Evolutionary conservation across 345 rosid genomes (phyloP).

Genomic region (Pseudoturritis turrita): DNA sequence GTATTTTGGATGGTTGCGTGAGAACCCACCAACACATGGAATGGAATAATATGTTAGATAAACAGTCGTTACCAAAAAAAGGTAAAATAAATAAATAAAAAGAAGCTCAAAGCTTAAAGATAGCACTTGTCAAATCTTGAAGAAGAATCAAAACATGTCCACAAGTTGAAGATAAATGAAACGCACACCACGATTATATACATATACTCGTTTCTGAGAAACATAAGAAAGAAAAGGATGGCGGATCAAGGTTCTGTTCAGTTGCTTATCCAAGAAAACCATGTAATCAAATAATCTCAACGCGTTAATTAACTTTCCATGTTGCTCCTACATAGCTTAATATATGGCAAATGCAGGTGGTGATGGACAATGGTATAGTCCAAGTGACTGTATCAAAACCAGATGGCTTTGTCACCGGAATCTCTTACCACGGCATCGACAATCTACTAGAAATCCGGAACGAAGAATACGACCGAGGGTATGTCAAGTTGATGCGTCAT

Average conservation of each 20-base stretch:
- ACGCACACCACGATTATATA: background rate
- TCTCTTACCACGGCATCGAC: constrained; percentile 55
- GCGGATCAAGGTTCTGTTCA: constrained; percentile 17
- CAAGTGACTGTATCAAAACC: constrained; percentile 74
- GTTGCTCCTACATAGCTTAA: too few relatives aligned
- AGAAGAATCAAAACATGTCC: constrained; percentile 8
- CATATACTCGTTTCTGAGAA: background rate
- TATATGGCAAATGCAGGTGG: constrained; percentile 46
- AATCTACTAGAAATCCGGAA: constrained; percentile 77
- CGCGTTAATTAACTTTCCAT: too few relatives aligned
- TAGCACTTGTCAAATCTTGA: constrained; percentile 25
- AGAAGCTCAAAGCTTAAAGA: constrained; percentile 15
- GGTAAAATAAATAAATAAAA: background rate
- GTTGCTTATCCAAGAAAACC: constrained; percentile 8
- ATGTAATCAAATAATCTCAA: constrained; percentile 5
- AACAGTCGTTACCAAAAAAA: background rate
- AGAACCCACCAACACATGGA: background rate
- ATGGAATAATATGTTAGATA: background rate
- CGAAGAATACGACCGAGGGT: constrained; percentile 78
- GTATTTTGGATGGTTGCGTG: background rate
- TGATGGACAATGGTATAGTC: constrained; percentile 65
- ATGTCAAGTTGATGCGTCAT: background rate
- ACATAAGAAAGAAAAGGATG: constrained; percentile 10
- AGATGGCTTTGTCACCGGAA: constrained; percentile 67
- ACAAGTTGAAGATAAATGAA: background rate